phyloP scores from a whole-genome alignment of 768 basidiomycete species.

The Leccinum ochraceum region DNA sequence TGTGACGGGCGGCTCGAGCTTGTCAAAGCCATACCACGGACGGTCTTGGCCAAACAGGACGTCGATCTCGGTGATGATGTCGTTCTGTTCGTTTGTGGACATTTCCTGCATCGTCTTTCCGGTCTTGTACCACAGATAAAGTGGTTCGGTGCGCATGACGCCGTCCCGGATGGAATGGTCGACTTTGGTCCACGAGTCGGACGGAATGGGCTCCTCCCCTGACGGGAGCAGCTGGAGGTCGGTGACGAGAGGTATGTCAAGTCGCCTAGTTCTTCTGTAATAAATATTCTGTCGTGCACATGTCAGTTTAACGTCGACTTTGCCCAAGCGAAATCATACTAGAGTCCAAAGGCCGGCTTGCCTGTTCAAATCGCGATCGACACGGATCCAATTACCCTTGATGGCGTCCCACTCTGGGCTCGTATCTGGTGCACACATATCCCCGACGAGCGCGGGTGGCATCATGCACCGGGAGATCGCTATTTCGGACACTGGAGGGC shows the following conservation, averaged over 20 bases:
- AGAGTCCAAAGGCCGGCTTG: constrained; percentile 60
- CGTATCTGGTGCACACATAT: constrained; percentile 67
- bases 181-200: constrained; percentile 65
- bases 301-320: constrained; percentile 4
- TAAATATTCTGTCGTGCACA: constrained; percentile 54
- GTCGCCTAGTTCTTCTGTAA: constrained; percentile 82
- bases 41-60: constrained; percentile 82
- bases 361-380: constrained; percentile 78
- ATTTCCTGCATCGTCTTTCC: constrained; percentile 67
- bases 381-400: constrained; percentile 87
- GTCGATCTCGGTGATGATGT: constrained; percentile 90
- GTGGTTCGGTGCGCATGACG: constrained; percentile 50
- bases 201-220: constrained; percentile 48
- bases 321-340: constrained; percentile 39
- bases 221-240: constrained; percentile 66
- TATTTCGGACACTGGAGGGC: constrained; percentile 75
- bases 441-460: constrained; percentile 53
- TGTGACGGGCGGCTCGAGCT: constrained; percentile 61
- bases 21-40: constrained; percentile 87
- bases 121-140: constrained; percentile 78
- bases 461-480: constrained; percentile 66
- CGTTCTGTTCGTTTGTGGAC: constrained; percentile 52
- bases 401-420: constrained; percentile 73
- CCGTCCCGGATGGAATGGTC: constrained; percentile 65
- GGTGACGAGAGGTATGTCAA: constrained; percentile 78